Evolutionary conservation across 371 early-diverging fungal genomes (phyloP).

Genomic region (Neoconidiobolus thromboides): DNA sequence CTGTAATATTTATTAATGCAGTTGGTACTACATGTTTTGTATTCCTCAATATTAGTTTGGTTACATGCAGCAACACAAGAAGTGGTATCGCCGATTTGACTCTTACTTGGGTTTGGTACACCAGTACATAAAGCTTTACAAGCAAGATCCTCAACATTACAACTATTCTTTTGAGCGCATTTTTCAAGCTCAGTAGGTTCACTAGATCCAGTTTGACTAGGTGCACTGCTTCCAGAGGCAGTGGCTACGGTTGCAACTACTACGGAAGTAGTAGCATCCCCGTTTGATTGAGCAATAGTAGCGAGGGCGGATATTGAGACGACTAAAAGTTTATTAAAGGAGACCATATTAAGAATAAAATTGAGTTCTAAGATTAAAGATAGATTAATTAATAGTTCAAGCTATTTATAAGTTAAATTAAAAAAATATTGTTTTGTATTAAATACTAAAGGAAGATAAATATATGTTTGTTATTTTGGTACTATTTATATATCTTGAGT

Average conservation of each 20-base stretch:
- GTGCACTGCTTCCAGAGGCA: neutral
- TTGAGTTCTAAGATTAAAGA: too few species aligned
- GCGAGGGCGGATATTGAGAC: neutral
- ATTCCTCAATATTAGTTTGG: neutral
- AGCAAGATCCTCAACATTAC: neutral
- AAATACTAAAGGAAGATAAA: too few species aligned
- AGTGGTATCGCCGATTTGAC: neutral
- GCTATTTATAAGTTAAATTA: too few species aligned
- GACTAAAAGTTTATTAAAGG: neutral
- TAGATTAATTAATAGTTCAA: too few species aligned
- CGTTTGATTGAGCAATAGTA: neutral
- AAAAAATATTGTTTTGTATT: too few species aligned
- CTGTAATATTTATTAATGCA: neutral
- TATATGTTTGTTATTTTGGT: too few species aligned
- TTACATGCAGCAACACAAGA: conserved; percentile 4
- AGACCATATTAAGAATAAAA: neutral
- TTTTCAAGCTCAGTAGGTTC: neutral
- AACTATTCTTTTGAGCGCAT: neutral
- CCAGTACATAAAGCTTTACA: conserved; percentile 3
- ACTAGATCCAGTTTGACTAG: neutral
- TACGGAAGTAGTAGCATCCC: neutral
- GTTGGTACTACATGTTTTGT: neutral
- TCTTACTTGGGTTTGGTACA: neutral
- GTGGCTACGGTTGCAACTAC: too few species aligned
- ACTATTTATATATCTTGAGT: too few species aligned